A percentile compares a stretch with the other conserved stretches of the same genome.
Evolutionary conservation across 768 basidiomycete species (phyloP).

Genomic region (Clathrus columnatus): DNA sequence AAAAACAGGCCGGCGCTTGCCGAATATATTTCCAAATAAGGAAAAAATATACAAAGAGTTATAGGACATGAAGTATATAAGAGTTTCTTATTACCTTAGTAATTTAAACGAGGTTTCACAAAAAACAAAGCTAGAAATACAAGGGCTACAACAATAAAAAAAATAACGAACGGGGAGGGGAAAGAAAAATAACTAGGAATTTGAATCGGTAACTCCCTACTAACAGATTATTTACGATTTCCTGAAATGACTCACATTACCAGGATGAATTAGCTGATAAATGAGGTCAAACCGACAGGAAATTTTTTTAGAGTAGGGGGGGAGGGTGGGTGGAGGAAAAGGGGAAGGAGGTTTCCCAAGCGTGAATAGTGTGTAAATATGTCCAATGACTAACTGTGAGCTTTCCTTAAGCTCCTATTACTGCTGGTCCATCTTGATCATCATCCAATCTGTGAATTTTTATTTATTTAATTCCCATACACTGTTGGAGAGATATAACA

Average conservation of each 20-base stretch:
- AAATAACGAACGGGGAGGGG: background rate
- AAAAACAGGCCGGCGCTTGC: background rate
- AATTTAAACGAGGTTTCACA: background rate
- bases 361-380: background rate
- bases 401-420: background rate
- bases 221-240: background rate
- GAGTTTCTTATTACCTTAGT: background rate
- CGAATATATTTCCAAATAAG: background rate
- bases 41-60: background rate
- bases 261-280: background rate
- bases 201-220: background rate
- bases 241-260: background rate
- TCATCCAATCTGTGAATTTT: conserved; percentile 48
- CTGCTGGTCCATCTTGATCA: conserved; percentile 55
- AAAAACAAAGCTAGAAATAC: background rate
- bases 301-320: background rate
- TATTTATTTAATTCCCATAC: background rate
- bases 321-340: background rate
- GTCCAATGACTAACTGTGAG: too few relatives aligned
- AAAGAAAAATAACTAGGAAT: background rate
- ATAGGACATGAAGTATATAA: too few relatives aligned
- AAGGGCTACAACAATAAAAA: background rate
- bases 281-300: background rate
- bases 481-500: conserved; percentile 11
- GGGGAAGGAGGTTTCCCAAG: too few relatives aligned